phyloP scores from a whole-genome alignment of 2,329 filamentous ascomycete genomes.

The Fulvia fulva region DNA sequence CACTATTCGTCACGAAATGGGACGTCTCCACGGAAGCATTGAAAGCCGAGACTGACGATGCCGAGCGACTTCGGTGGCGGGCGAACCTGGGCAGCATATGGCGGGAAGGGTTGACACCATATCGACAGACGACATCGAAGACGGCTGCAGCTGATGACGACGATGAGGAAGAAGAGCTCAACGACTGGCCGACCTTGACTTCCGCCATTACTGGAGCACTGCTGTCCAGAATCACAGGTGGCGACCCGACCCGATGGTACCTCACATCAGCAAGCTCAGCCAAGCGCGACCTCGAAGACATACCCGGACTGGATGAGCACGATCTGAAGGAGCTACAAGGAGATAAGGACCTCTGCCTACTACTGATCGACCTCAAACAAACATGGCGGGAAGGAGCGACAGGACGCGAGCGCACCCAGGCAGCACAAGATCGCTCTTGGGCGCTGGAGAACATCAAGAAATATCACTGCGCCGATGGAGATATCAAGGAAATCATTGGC shows the following conservation, averaged over 20 bases:
- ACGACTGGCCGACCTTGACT: constrained; percentile 54
- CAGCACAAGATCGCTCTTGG: constrained; percentile 61
- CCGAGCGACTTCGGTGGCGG: constrained; percentile 47
- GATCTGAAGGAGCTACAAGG: constrained; percentile 32
- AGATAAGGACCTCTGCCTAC: constrained; percentile 48
- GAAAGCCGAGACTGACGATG: constrained; percentile 38
- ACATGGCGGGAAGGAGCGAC: constrained; percentile 61
- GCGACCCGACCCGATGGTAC: constrained; percentile 48
- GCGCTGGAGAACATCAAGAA: constrained; percentile 52
- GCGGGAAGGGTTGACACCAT: constrained; percentile 50
- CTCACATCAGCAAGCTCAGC: constrained; percentile 58
- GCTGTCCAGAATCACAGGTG: constrained; percentile 49
- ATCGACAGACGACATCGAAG: constrained; percentile 38
- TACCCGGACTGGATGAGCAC: constrained; percentile 50
- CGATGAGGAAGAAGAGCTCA: constrained; percentile 36
- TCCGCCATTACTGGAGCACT: constrained; percentile 45
- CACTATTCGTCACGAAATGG: constrained; percentile 57
- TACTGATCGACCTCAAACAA: constrained; percentile 57
- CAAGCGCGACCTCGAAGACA: constrained; percentile 53
- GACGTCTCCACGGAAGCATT: constrained; percentile 45
- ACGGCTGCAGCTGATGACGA: constrained; percentile 25
- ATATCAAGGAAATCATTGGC: constrained; percentile 42
- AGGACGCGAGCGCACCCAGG: constrained; percentile 59
- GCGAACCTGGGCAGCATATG: constrained; percentile 56
- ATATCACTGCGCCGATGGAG: constrained; percentile 35